Evolutionary conservation across 352 stramenopile species (phyloP).

Genomic region (Pythium chondricola): DNA sequence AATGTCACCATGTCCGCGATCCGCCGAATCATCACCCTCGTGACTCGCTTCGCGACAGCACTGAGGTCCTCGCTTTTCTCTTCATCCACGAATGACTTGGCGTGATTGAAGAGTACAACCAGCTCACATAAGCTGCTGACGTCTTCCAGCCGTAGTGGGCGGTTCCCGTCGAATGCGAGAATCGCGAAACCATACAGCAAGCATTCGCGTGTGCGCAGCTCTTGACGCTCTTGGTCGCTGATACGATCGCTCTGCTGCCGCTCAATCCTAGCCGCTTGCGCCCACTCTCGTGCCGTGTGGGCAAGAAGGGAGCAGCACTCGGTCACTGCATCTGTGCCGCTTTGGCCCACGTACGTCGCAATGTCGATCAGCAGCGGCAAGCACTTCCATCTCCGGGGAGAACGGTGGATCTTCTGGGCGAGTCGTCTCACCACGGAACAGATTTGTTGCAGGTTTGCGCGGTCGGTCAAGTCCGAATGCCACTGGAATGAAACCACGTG

Average conservation of each 20-base stretch:
- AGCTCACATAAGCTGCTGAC: slow-evolving; percentile 32
- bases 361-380: slow-evolving; percentile 36
- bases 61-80: too few species aligned
- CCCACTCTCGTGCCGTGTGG: slow-evolving; percentile 22
- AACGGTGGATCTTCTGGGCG: slow-evolving; percentile 10
- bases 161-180: slow-evolving; percentile 21
- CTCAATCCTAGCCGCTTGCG: slow-evolving; percentile 1
- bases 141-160: slow-evolving; percentile 1
- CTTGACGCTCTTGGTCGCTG: slow-evolving; percentile 4
- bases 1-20: slow-evolving; percentile 10
- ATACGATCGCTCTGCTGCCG: slow-evolving; percentile 1
- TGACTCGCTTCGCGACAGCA: slow-evolving; percentile 7
- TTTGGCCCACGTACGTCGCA: slow-evolving; percentile 25
- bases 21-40: slow-evolving; percentile 27
- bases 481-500: slow-evolving; percentile 19
- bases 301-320: slow-evolving; percentile 8
- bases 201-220: slow-evolving; percentile 34
- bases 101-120: slow-evolving; percentile 39
- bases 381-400: slow-evolving; percentile 11
- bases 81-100: slow-evolving; percentile 12
- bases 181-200: slow-evolving; percentile 35
- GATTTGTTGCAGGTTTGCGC: slow-evolving; percentile 4
- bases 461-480: slow-evolving; percentile 35
- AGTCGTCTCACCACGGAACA: slow-evolving; percentile 13
- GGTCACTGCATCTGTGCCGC: slow-evolving; percentile 2